Base-by-base conservation (phyloP, 164 flowering plant genomes). In the Kingdonia uniflora region DNA sequence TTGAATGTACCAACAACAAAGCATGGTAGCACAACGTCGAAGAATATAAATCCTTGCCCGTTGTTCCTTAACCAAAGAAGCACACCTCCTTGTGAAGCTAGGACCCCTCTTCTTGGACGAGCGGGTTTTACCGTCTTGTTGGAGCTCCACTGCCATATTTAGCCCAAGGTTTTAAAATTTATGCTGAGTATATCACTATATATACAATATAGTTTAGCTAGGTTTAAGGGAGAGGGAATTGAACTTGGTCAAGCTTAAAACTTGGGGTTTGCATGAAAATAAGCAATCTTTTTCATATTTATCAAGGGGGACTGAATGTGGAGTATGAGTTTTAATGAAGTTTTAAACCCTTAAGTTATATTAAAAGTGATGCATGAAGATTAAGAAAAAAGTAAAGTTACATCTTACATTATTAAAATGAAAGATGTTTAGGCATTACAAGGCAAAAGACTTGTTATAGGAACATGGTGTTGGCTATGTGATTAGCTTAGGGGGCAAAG, bases 21-120 rank as follows among this genome's bases (percentile, higher is more conserved):
- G 81, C 87, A 84, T 84, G 56, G 91, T 79, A 45, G 86, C 84
- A 51, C 91, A 84, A 41, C 91, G 87, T 29, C 87, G 81, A 20
- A 81, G 73, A 59, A 84, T 79, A 52, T 84, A 84, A 59, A 84
- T 57, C 49, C 77, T 67, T 16, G 91, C 84, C 0, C 83, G 72
- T 51, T 84, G 91, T 74, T 84, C 74, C 70, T 76, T 81, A 2
- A 81, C 80, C 58, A 79, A 61, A 42, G 76, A 57, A 24, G 80
- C 76, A 53, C 84, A 84, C 62, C 73, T 79, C 29, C 68, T 70
- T 21, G 81, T 54, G 65, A 82, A 73, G 19, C 80, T 74, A 54
- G 65, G 49, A 5, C 75, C 58, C 46, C 60, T 46, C 44, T 38
- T 49, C 48, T 49, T 22, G 0, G 21, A 26, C 1, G 19, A 37